These are phyloP conservation scores for Fusarium poae DNA, from an alignment of 2,329 filamentous ascomycete genomes.

Conservation along the genomic window DNA sequence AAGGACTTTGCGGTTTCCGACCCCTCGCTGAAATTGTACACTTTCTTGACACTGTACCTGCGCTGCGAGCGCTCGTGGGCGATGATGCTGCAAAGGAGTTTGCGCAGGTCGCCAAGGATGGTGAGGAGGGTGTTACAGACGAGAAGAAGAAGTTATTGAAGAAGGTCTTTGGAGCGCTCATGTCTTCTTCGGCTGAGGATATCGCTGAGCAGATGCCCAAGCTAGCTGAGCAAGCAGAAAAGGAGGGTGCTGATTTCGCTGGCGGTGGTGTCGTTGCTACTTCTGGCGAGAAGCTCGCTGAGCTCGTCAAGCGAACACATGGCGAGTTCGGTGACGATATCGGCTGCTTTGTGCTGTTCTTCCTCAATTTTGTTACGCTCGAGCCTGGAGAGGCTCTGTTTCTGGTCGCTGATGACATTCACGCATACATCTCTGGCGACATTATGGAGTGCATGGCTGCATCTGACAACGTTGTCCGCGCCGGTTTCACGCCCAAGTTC, in stretches of 20 bases:
- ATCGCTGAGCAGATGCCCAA: constrained; percentile 68
- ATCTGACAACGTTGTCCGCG: constrained; percentile 98
- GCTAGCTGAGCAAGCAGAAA: constrained; percentile 77
- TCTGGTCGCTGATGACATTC: constrained; percentile 95
- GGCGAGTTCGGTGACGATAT: constrained; percentile 90
- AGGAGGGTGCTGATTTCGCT: constrained; percentile 79
- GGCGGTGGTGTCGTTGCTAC: constrained; percentile 77
- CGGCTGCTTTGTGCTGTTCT: constrained; percentile 94
- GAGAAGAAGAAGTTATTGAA: constrained; percentile 84
- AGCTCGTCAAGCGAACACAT: constrained; percentile 82
- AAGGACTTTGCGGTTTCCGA: constrained; percentile 95
- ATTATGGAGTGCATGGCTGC: constrained; percentile 99
- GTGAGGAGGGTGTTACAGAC: constrained; percentile 57
- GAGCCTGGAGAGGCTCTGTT: constrained; percentile 94
- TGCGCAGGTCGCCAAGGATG: constrained; percentile 60
- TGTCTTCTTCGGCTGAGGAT: constrained; percentile 78
- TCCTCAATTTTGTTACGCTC: constrained; percentile 94
- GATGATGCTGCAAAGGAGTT: constrained; percentile 72
- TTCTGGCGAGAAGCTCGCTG: constrained; percentile 76
- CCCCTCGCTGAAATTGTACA: constrained; percentile 88
- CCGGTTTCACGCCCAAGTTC: constrained; percentile 98
- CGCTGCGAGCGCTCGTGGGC: constrained; percentile 76
- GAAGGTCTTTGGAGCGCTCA: constrained; percentile 80
- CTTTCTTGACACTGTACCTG: constrained; percentile 73
- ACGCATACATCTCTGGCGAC: constrained; percentile 92